Evolutionary conservation across 179 eudicot genomes (phyloP).

Genomic region (Spinacia oleracea): DNA sequence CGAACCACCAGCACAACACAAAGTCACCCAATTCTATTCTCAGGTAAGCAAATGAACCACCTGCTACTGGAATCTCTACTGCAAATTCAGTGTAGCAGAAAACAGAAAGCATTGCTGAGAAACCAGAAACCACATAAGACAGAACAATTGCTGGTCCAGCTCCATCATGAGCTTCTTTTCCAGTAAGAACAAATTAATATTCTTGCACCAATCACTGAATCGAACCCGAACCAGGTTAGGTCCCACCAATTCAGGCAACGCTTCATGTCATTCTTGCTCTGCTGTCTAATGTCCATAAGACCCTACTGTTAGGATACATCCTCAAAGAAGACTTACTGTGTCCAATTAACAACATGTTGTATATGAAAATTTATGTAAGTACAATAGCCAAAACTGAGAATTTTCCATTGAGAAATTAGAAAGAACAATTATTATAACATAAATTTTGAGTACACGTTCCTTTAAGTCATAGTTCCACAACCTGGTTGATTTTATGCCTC

Average conservation of each 20-base stretch:
- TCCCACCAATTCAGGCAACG: slow-evolving; percentile 30
- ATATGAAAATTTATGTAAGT: too few relatives aligned
- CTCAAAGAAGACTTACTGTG: too few relatives aligned
- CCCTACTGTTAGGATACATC: too few relatives aligned
- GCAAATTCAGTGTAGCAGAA: slow-evolving; percentile 75
- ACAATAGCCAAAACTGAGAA: too few relatives aligned
- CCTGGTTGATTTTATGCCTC: too few relatives aligned
- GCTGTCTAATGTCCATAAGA: slow-evolving; percentile 17
- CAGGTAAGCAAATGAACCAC: slow-evolving; percentile 36
- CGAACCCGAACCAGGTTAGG: slow-evolving; percentile 30
- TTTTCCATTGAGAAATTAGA: too few relatives aligned
- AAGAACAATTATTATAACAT: too few relatives aligned
- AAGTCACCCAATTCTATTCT: slow-evolving; percentile 32
- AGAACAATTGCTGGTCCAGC: slow-evolving; percentile 70
- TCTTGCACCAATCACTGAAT: slow-evolving; percentile 31
- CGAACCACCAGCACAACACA: too few relatives aligned
- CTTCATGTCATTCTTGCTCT: slow-evolving; percentile 31
- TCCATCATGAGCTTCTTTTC: slow-evolving; percentile 45
- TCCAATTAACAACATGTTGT: too few relatives aligned
- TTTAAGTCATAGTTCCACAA: too few relatives aligned
- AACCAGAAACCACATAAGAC: slow-evolving; percentile 57
- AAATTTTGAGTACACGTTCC: too few relatives aligned
- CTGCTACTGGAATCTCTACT: slow-evolving; percentile 70
- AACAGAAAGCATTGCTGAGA: slow-evolving; percentile 67
- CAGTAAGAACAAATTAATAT: slow-evolving; percentile 68